Evolutionary conservation across 2,329 filamentous ascomycete species (phyloP), one percentile per base, ranked within the genome.

Genomic region (Aspergillus sp.): DNA sequence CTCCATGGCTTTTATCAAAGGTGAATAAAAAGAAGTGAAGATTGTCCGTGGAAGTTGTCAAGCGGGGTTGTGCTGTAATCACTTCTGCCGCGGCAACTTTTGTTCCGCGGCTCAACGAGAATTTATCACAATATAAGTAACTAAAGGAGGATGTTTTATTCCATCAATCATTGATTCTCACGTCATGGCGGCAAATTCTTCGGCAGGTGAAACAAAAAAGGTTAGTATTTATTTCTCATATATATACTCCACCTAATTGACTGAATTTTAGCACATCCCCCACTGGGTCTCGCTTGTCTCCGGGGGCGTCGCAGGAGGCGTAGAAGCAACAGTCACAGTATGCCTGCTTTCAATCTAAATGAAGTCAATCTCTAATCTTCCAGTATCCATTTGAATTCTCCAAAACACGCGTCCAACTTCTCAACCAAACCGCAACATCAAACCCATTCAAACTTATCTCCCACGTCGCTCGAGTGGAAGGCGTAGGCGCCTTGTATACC

Each of bases 331-430:
- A 3, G 61, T 70, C 13, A 80, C 77, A 4, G 70, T 72, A 40
- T 39, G 59, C 53, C 11, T 44, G 10, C 7, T 11, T 10, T 10
- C 11, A 19, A 7, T 11, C n/a, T 12, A 12, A 12, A 7, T 37
- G 12, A 7, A 34, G 27, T n/a, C 26, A 19, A 3, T 5, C 30
- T 50, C 27, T 19, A 49, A 31, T 7, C 8, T 26, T 19, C 2
- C 46, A 74, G 68, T 84, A 84, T 59, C 82, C 82, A 0, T 78
- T 85, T 53, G 82, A 85, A 56, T 86, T 83, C 52, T 80, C 81
- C 42, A 86, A 86, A 62, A 19, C 19, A 19, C 19, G 19, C 19
- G 19, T 19, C 50, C 51, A 19, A 19, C 19, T 19, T 4, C 19
- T 19, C 19, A 19, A 85, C 82, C 0, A 69, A 79, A 43, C 73